phyloP scores from a whole-genome alignment of 352 stramenopile species.

The Phytophthora uliginosa region DNA sequence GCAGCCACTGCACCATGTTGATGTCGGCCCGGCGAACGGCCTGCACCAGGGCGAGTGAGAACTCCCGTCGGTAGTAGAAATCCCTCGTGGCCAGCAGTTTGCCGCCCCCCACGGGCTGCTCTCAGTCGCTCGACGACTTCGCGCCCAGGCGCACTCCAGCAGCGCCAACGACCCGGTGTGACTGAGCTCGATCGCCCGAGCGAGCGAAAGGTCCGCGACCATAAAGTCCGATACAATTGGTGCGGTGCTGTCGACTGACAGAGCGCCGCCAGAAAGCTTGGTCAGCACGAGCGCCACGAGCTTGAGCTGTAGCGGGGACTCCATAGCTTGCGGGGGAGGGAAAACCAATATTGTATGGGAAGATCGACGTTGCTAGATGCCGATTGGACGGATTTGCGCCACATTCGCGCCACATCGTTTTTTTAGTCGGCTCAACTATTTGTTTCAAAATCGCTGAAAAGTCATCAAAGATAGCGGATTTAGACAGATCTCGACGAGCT shows the following conservation, averaged over 20 bases:
- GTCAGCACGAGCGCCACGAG: not conserved
- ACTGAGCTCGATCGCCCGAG: not conserved
- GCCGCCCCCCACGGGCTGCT: not conserved
- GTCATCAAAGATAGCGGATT: too few relatives aligned
- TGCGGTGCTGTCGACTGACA: not conserved
- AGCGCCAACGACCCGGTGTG: not conserved
- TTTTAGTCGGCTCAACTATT: too few relatives aligned
- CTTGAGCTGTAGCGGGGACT: not conserved
- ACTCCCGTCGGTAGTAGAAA: not conserved
- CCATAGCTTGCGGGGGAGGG: not conserved
- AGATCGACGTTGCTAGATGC: too few relatives aligned
- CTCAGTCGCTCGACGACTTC: not conserved
- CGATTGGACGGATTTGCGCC: too few relatives aligned
- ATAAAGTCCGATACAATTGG: not conserved
- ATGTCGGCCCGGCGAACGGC: not conserved
- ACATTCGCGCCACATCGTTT: too few relatives aligned
- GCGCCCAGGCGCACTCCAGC: not conserved
- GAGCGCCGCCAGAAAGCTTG: not conserved
- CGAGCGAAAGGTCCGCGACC: not conserved
- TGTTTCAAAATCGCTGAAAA: too few relatives aligned
- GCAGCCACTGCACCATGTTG: not conserved
- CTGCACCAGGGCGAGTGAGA: not conserved
- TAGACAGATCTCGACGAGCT: too few relatives aligned
- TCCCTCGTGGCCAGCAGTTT: not conserved
- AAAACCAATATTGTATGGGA: too few relatives aligned